Evolutionary conservation across 164 flowering plant species (phyloP), one percentile per base, ranked within the genome.

Genomic region (Stephania cephalantha): DNA sequence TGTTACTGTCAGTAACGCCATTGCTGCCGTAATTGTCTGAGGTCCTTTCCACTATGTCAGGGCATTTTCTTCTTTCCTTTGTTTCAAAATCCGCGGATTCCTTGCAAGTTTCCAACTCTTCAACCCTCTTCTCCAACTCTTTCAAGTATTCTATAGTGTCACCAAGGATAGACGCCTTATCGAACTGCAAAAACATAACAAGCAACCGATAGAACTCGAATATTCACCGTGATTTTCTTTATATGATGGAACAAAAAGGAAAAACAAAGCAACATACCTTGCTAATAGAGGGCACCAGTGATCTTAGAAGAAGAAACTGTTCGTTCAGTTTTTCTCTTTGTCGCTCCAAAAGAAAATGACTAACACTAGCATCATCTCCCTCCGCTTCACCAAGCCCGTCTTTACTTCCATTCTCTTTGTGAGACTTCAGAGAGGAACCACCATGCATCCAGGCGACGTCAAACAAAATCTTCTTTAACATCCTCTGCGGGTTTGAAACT

Each of bases 91-190:
- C 87, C 18, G 78, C 69, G 5, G 78, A 63, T 69, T 82, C 89
- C 78, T 77, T 80, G 80, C 86, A 77, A 10, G 90, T 83, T 65
- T 81, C 90, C 71, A 92, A 76, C 80, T 92, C 94, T 78, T 88
- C 90, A 0, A 92, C 91, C 80, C 87, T 89, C 74, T 87, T 90
- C 85, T 92, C 94, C 7, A 94, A 93, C 78, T 85, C 85, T 78
- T 86, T 88, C 74, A 94, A 76, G 83, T 92, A 89, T 68, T 85
- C 87, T 48, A 92, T 93, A 1, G 93, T 89, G 76, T 89, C 86
- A 35, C 79, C 75, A 2, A 90, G 97, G 71, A 92, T 75, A 13
- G 97, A 88, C 65, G 84, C 85, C 77, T 89, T 86, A 74, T 92
- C 97, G 67, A 83, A 81, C 97, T 92, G 87, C 83, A 83, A 15